A percentile compares a stretch with the other conserved stretches of the same genome.
These are phyloP conservation scores for Yarrowia sp. DNA, from an alignment of 805 yeast species.

Conservation along the genomic window DNA sequence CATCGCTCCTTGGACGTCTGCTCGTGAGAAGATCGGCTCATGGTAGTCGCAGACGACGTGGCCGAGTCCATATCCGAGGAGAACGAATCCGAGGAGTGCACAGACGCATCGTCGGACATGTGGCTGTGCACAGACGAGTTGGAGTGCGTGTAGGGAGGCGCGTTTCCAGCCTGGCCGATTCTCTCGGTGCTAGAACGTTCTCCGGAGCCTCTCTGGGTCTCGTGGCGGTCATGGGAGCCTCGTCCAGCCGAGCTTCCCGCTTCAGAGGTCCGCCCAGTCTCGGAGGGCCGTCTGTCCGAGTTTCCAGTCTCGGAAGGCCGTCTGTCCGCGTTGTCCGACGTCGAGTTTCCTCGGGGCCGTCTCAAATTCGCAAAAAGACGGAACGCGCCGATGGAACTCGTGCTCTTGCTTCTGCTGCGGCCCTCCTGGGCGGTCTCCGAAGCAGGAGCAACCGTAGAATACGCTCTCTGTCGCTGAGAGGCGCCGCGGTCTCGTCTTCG, in stretches of 20 bases:
- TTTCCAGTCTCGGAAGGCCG: not conserved
- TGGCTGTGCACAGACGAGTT: not conserved
- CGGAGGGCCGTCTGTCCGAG: too few relatives aligned
- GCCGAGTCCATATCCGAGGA: constrained; percentile 23
- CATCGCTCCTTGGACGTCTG: constrained; percentile 13
- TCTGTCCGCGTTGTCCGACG: not conserved
- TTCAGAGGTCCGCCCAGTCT: too few relatives aligned
- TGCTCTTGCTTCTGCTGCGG: constrained; percentile 14
- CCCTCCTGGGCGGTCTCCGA: constrained; percentile 9
- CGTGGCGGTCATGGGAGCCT: too few relatives aligned
- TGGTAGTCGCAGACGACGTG: constrained; percentile 11
- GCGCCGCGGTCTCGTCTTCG: constrained; percentile 38
- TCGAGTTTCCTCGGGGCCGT: constrained; percentile 4
- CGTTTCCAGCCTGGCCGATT: not conserved
- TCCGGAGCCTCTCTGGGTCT: too few relatives aligned
- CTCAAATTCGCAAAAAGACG: constrained; percentile 8
- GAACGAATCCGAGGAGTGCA: constrained; percentile 11
- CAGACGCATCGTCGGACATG: not conserved
- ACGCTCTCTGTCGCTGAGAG: constrained; percentile 5
- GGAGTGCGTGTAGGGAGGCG: constrained; percentile 12
- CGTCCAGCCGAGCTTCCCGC: too few relatives aligned
- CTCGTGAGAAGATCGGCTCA: constrained; percentile 18
- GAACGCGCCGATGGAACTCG: constrained; percentile 2
- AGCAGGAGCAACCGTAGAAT: constrained; percentile 13
- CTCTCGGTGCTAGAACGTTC: too few relatives aligned